Base-by-base conservation (phyloP, 2,329 filamentous ascomycete species). In the Paecilomyces niveus region DNA sequence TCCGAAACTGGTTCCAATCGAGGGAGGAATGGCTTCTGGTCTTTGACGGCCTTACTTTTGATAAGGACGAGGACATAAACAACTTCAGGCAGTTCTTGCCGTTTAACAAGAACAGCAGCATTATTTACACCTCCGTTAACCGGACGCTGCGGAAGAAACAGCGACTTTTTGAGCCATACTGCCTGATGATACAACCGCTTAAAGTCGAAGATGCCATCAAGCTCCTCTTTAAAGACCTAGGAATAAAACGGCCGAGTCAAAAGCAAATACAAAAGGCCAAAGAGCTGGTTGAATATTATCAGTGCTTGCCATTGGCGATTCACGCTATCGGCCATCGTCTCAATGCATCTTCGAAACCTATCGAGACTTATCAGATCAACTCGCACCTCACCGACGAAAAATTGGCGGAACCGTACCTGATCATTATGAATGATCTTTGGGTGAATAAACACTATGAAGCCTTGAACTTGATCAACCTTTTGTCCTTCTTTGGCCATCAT, bases 91-190 rank as follows among this genome's bases (percentile, higher is more conserved):
- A 80, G 39, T 88, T 86, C 61, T 83, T 90, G n/a, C 87, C 87
- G 0, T 85, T 86, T 63, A 80, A 80, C 29, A 80, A 76, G 60
- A 80, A 84, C 57, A 87, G 84, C 13, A 85, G 83, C 64, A 80
- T 89, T 54, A 86, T 90, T 26, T 88, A 87, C 64, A 89, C 87
- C 0, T 88, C 86, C 0, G 83, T 87, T 0, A 85, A 88, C 63
- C 78, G 79, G 45, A 83, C 83, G n/a, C 62, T 81, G 53, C 70
- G 74, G 54, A 74, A 84, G 80, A 69, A 83, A 78, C 68, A 82
- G 79, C 70, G 81, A 74, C 59, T 88, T 76, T 73, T 84, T 80
- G 77, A 87, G 79, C 72, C 86, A 74, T 61, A 80, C 78, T 70
- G 76, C 78, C 79, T 89, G 54, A 78, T 79, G 53, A 76, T 89